These are phyloP conservation scores for Dictyostelium firmibasis DNA, from an alignment of 78 protist genomes.

Conservation along the genomic window DNA sequence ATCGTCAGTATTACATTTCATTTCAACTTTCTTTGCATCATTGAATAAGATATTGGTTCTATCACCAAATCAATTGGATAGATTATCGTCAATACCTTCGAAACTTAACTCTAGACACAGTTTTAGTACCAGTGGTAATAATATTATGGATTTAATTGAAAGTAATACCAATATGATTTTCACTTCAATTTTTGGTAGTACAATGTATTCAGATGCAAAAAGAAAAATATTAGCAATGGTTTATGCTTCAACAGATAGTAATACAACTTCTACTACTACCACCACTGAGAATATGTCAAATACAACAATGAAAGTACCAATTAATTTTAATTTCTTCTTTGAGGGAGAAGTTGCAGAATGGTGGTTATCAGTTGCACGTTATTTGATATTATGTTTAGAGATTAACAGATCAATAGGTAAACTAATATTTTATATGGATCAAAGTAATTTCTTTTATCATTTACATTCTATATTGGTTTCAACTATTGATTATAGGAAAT, in stretches of 20 bases:
- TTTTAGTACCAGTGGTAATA: neutral
- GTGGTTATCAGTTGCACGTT: slow-evolving; percentile 65
- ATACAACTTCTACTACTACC: neutral
- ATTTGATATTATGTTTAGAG: slow-evolving; percentile 2
- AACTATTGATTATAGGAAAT: slow-evolving; percentile 46
- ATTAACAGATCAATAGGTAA: slow-evolving; percentile 36
- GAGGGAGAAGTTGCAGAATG: slow-evolving; percentile 62
- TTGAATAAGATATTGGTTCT: neutral
- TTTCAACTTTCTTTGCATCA: slow-evolving; percentile 17
- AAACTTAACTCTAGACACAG: neutral
- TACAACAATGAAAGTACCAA: neutral
- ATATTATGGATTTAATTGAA: slow-evolving; percentile 44
- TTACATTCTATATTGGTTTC: slow-evolving; percentile 57
- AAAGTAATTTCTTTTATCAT: slow-evolving; percentile 36
- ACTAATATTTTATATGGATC: slow-evolving; percentile 53
- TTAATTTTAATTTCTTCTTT: neutral
- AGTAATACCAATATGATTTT: slow-evolving; percentile 19
- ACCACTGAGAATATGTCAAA: neutral
- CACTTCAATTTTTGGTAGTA: slow-evolving; percentile 48
- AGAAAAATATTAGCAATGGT: neutral
- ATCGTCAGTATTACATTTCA: slow-evolving; percentile 34
- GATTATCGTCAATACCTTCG: neutral
- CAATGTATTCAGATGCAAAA: slow-evolving; percentile 55
- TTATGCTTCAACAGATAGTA: neutral
- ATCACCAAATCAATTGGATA: neutral